Evolutionary conservation across 805 yeast genomes (phyloP), one percentile per base, ranked within the genome.

Genomic region (Starmerella vaccinii): DNA sequence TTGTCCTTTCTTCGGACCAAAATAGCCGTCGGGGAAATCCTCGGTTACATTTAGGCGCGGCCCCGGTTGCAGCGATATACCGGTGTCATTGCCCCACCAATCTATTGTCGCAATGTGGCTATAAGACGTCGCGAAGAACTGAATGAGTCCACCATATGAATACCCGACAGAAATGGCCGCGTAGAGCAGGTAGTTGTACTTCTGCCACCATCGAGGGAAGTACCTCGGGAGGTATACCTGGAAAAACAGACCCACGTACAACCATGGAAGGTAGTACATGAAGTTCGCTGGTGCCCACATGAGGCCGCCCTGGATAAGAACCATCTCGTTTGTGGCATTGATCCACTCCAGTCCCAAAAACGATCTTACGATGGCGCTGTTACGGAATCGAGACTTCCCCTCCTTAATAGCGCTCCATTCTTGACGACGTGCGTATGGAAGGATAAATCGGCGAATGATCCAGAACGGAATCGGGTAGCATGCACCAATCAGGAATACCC

Each of bases 61-160:
- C 6, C 27, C 29, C 7, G 30, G 24, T 23, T 9, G 15, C 13
- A 39, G 38, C 3, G 24, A 15, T 23, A 43, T 15, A n/a, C 27
- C 41, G 8, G 46, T 50, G 5, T 50, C 44, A 27, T 78, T 79
- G 1, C 86, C 86, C 86, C 86, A 81, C 86, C 86, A 81, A 33
- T 64, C 52, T 10, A 80, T 44, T 3, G 60, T 52, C 26, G 65
- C 67, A 3, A 69, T 66, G 41, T 75, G 70, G 7, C 47, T 35
- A 57, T 71, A 76, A 53, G 70, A 68, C 4, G 73, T 72, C 0
- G 74, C 64, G 58, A 77, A 76, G 65, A 81, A 81, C 27, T 78
- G 74, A 50, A 80, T 63, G 38, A 78, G 67, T 0, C 76, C 78
- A 50, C 78, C 68, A 54, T 79, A 71, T 3, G 84, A 85, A 16